These are phyloP conservation scores for Oryza rufipogon DNA, from an alignment of 176 grass and related monocot species.

Conservation along the genomic window DNA sequence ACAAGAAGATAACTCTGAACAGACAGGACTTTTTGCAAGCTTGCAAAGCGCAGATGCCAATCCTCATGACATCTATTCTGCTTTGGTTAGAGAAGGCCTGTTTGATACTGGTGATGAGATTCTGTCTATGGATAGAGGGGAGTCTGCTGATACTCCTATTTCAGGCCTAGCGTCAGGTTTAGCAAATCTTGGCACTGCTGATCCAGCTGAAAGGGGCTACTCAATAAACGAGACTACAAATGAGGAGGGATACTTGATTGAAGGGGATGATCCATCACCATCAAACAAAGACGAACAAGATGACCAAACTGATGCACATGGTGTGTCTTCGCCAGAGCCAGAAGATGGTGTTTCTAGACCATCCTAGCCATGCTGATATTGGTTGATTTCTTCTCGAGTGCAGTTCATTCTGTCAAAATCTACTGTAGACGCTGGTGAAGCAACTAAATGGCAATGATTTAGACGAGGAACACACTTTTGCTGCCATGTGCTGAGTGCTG, in stretches of 20 bases:
- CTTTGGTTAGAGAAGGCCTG: constrained; percentile 56
- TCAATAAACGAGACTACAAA: neutral
- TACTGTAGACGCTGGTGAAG: neutral
- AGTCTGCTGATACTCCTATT: constrained; percentile 3
- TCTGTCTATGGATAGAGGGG: constrained; percentile 18
- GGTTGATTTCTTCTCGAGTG: neutral
- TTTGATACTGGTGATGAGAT: constrained; percentile 59
- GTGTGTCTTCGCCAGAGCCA: neutral
- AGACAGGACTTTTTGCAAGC: constrained; percentile 29
- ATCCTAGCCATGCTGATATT: constrained; percentile 6
- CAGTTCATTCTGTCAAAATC: neutral
- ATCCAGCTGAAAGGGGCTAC: constrained; percentile 15
- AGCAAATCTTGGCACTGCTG: neutral
- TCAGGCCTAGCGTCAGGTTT: constrained; percentile 7
- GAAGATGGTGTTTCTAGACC: neutral
- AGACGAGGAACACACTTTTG: neutral
- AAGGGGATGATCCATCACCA: neutral
- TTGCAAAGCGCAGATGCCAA: constrained; percentile 31
- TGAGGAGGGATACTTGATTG: neutral
- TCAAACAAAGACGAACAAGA: neutral
- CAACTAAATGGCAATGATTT: neutral
- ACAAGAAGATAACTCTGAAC: constrained; percentile 38
- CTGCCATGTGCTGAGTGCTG: neutral
- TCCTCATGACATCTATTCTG: constrained; percentile 56
- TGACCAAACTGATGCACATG: neutral